A percentile compares a stretch with the other conserved stretches of the same genome.
Evolutionary conservation across 495 filamentous ascomycete genomes (phyloP).

Genomic region (Lentithecium fluviatile): DNA sequence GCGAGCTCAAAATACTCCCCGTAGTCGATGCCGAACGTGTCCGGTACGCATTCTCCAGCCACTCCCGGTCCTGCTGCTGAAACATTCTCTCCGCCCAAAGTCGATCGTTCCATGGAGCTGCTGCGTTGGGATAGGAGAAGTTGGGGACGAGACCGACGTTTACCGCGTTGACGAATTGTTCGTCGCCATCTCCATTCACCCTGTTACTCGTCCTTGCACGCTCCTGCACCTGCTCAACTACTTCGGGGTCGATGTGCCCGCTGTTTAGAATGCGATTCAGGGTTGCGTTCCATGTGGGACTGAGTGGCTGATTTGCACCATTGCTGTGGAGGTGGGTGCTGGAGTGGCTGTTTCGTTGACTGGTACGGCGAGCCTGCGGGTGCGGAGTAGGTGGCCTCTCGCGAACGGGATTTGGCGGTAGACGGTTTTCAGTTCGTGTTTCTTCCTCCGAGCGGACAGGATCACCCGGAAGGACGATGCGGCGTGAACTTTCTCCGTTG

Average conservation of each 20-base stretch:
- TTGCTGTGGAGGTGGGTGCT: no score
- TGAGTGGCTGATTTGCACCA: no score
- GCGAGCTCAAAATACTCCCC: no score
- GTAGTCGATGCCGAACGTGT: no score
- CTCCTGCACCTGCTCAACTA: neutral
- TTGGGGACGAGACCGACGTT: slow-evolving; percentile 15
- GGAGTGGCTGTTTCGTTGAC: no score
- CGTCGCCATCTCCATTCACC: neutral
- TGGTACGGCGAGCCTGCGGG: no score
- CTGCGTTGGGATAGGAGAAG: slow-evolving; percentile 3
- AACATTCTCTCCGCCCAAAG: neutral
- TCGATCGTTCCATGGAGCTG: neutral
- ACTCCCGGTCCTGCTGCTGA: neutral
- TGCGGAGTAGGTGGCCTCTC: no score
- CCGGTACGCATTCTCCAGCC: neutral
- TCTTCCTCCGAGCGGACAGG: no score
- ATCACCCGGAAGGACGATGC: no score
- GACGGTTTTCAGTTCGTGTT: no score
- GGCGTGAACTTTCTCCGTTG: no score
- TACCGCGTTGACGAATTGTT: neutral
- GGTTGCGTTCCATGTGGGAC: neutral
- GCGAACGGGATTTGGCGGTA: no score
- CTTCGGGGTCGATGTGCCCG: neutral
- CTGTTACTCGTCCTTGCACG: neutral
- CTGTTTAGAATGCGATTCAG: neutral